Percentiles rank a stretch among this genome's conserved stretches.
Conservation (phyloP, 2,329 filamentous ascomycete species). For the Ascochyta pisi region DNA sequence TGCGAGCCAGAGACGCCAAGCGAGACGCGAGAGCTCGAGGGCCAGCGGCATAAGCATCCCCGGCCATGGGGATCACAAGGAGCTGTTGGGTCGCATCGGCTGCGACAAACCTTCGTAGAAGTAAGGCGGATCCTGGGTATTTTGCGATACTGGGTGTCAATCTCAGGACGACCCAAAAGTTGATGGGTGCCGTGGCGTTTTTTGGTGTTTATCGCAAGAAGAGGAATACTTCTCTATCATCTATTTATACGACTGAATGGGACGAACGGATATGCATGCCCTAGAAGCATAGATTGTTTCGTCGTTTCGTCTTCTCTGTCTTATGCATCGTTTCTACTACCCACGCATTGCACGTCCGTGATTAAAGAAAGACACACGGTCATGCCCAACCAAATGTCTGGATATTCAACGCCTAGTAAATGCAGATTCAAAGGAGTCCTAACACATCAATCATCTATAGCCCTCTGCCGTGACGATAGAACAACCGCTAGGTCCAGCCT, state of each 20-base stretch:
- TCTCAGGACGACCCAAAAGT: conserved; percentile 6
- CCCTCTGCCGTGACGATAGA: not conserved
- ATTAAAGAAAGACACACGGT: not conserved
- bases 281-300: conserved; percentile 15
- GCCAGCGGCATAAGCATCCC: conserved; percentile 66
- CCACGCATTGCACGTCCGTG: not conserved
- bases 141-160: conserved; percentile 1
- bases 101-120: conserved; percentile 70
- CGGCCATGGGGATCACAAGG: conserved; percentile 78
- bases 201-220: not conserved
- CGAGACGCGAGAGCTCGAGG: conserved; percentile 59
- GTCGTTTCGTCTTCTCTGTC: not conserved
- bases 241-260: conserved; percentile 1
- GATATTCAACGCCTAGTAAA: not conserved
- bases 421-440: not conserved
- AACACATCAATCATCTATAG: not conserved
- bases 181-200: conserved; percentile 6
- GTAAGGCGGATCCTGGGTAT: not conserved
- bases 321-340: not conserved
- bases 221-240: conserved; percentile 7
- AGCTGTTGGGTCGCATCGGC: conserved; percentile 80
- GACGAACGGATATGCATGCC: conserved; percentile 10
- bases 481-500: not conserved
- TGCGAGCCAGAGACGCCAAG: conserved; percentile 56
- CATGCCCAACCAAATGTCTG: not conserved